These are phyloP conservation scores for Parmales sp. DNA, from an alignment of 108 stramenopile species.

Conservation along the genomic window DNA sequence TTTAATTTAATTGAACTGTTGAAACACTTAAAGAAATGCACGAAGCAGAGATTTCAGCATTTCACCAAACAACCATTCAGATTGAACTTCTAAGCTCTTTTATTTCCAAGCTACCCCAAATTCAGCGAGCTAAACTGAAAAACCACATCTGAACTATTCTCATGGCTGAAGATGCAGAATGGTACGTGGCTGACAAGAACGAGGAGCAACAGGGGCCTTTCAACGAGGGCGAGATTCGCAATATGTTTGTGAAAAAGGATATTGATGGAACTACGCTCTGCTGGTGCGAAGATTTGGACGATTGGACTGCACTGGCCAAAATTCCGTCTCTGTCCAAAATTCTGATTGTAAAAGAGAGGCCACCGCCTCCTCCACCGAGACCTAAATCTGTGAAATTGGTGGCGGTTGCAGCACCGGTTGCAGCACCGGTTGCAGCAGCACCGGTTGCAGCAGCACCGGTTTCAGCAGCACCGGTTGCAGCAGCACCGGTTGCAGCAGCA, in stretches of 20 bases:
- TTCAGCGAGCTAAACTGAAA: too few species aligned
- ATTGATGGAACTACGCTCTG: background rate
- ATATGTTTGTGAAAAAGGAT: background rate
- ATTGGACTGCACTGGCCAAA: background rate
- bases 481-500: too few species aligned
- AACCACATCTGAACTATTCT: too few species aligned
- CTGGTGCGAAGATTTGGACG: background rate
- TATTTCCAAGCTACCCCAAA: too few species aligned
- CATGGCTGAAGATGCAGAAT: too few species aligned
- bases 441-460: background rate
- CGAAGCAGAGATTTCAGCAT: too few species aligned
- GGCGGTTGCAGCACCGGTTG: background rate
- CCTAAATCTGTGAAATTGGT: too few species aligned
- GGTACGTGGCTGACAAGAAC: background rate
- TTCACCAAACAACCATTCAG: too few species aligned
- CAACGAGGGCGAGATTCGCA: background rate
- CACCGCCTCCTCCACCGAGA: background rate
- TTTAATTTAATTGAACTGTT: too few species aligned
- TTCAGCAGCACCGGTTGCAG: too few species aligned
- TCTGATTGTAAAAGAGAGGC: background rate
- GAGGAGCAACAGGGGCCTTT: constrained; percentile 1
- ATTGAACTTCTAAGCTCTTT: too few species aligned
- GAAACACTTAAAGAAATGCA: too few species aligned
- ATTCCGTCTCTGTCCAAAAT: background rate
- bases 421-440: background rate